These are phyloP conservation scores for Hirsutella minnesotensis DNA, from an alignment of 2,329 filamentous ascomycete species.

Conservation along the genomic window DNA sequence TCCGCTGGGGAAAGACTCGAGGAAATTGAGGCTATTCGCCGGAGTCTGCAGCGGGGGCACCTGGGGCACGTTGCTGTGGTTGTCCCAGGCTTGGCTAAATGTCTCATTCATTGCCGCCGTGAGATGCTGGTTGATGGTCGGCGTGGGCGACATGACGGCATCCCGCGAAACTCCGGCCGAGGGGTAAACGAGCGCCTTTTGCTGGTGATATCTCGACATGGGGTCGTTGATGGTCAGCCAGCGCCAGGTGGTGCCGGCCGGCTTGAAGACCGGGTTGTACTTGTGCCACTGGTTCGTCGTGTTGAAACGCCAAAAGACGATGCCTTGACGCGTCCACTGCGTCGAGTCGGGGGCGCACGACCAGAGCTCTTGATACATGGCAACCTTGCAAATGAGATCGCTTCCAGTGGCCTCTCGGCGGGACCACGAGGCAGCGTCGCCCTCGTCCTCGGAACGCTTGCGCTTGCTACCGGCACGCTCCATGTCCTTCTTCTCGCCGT, in stretches of 20 bases:
- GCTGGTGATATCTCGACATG: constrained; percentile 45
- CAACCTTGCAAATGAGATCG: constrained; percentile 47
- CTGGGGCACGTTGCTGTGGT: constrained; percentile 14
- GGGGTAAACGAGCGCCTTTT: constrained; percentile 28
- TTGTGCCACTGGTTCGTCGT: constrained; percentile 39
- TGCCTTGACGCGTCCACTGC: constrained; percentile 44
- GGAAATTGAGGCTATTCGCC: constrained; percentile 24
- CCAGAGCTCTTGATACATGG: constrained; percentile 58
- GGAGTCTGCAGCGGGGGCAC: constrained; percentile 21
- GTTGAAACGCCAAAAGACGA: constrained; percentile 53
- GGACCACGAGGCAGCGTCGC: constrained; percentile 26
- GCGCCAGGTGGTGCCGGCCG: constrained; percentile 45
- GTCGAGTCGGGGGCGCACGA: constrained; percentile 35
- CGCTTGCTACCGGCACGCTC: constrained; percentile 25
- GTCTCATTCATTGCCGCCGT: constrained; percentile 46
- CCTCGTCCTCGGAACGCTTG: constrained; percentile 28
- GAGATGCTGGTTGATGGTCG: constrained; percentile 36
- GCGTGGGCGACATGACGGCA: constrained; percentile 41
- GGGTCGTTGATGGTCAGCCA: constrained; percentile 51
- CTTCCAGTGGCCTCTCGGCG: constrained; percentile 33
- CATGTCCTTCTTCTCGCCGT: constrained; percentile 22
- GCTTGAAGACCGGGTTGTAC: constrained; percentile 34
- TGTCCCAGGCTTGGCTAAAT: constrained; percentile 36
- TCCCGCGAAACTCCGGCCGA: constrained; percentile 23
- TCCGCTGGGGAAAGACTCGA: constrained; percentile 39